Evolutionary conservation across 1,139 yeast genomes (phyloP), one percentile per base, ranked within the genome.

Genomic region (Zygoascus meyerae): DNA sequence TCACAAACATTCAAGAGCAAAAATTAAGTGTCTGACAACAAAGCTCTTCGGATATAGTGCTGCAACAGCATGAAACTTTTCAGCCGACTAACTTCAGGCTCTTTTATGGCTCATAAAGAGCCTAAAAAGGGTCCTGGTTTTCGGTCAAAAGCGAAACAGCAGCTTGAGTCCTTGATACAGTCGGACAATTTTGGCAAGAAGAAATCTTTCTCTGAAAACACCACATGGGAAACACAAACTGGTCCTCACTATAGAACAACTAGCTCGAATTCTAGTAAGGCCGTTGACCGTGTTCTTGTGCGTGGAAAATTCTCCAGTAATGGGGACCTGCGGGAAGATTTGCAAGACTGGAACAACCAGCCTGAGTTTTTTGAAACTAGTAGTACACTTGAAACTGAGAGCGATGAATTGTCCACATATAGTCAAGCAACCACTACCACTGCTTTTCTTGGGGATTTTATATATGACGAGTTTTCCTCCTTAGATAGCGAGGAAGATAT

Each of bases 261-360:
- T 3, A 11, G 10, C 6, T 10, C 30, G 6, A 17, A 35, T 7
- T 11, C 30, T 16, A 26, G 37, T 21, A 40, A 35, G 3, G 43
- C 28, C 16, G 8, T 39, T 5, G 44, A 42, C 16, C 18, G 38
- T 14, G 48, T 48, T 8, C 26, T 40, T 14, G 47, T 45, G 3
- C 31, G 47, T 10, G 47, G 47, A 14, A 40, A 40, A 28, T 45
- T 45, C 21, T 39, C 47, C 16, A 45, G 47, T 40, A 33, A 29
- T 11, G 47, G 47, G 7, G 34, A 34, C 30, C 31, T 45, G 15
- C n/a, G 30, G 34, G 44, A 45, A 12, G 34, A 34, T 17, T 21
- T 45, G 15, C n/a, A 21, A 26, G 44, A 45, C 7, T 45, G 47
- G 47, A 34, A 28, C 14, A 36, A 40, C 26, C 47, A 45, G 41